Percentiles rank a stretch among this genome's conserved stretches.
These are phyloP conservation scores for Cryphonectria nitschkei DNA, from an alignment of 2,329 filamentous ascomycete genomes.

Conservation along the genomic window DNA sequence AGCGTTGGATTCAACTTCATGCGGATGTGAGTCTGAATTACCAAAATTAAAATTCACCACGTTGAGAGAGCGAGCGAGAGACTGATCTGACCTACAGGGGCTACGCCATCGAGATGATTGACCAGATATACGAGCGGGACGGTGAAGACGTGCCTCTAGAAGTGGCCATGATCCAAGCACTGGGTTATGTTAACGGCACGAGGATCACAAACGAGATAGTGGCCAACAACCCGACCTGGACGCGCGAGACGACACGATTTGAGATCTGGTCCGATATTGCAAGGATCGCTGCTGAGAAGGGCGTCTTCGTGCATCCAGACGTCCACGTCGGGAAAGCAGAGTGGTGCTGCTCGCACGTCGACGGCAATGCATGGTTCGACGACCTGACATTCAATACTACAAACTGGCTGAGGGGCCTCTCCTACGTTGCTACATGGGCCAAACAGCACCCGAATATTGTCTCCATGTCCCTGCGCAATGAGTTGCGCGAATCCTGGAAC, in stretches of 20 bases:
- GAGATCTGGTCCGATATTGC: constrained; percentile 46
- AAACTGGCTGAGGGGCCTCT: constrained; percentile 59
- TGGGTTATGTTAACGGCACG: constrained; percentile 53
- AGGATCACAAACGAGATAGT: constrained; percentile 51
- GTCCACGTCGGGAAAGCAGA: constrained; percentile 46
- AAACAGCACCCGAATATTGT: constrained; percentile 44
- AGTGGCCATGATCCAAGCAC: constrained; percentile 43
- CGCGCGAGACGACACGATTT: constrained; percentile 50
- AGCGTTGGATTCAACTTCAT: constrained; percentile 59
- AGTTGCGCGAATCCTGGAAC: constrained; percentile 44
- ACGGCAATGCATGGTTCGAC: constrained; percentile 59
- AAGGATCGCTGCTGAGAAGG: constrained; percentile 37
- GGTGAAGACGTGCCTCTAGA: constrained; percentile 45
- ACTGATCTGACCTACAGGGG: constrained; percentile 36
- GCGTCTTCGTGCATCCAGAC: constrained; percentile 46
- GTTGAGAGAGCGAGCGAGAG: too few relatives aligned
- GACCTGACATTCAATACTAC: constrained; percentile 56
- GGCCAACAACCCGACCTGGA: constrained; percentile 54
- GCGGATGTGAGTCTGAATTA: constrained; percentile 43
- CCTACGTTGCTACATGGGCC: constrained; percentile 53
- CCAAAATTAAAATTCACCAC: not conserved
- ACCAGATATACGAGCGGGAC: constrained; percentile 46
- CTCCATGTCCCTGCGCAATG: constrained; percentile 47
- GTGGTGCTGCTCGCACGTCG: constrained; percentile 51
- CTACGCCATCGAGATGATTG: constrained; percentile 61